Conservation (phyloP, 768 basidiomycete genomes). For the Scleroderma citrinum region DNA sequence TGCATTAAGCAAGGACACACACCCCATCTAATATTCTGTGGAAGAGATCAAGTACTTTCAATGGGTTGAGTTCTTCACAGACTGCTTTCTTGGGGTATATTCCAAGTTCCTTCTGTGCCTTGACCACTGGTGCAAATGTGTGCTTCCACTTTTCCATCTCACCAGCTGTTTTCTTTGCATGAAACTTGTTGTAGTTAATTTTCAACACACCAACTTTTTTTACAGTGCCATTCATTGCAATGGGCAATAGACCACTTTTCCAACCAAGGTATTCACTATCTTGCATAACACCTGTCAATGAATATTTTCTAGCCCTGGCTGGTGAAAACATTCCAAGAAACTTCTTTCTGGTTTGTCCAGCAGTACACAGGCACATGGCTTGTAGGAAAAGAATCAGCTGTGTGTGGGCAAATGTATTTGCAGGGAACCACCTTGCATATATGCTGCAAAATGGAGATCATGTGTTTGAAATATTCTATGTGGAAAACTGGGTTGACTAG, state of each 20-base stretch:
- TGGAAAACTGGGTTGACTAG: constrained; percentile 95
- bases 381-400: not conserved
- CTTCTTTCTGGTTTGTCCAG: constrained; percentile 79
- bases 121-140: constrained; percentile 75
- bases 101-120: constrained; percentile 81
- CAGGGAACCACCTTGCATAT: constrained; percentile 78
- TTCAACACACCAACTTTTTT: constrained; percentile 94
- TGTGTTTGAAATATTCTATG: constrained; percentile 97
- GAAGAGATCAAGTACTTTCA: constrained; percentile 91
- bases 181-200: constrained; percentile 96
- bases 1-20: constrained; percentile 6
- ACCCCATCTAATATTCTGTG: constrained; percentile 90
- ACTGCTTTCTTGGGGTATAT: constrained; percentile 82
- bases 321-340: constrained; percentile 86
- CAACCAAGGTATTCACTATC: constrained; percentile 76
- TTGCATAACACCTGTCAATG: constrained; percentile 82
- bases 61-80: constrained; percentile 88
- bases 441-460: constrained; percentile 86
- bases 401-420: not conserved
- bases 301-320: constrained; percentile 87
- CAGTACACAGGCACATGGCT: constrained; percentile 91
- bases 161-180: constrained; percentile 86
- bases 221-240: constrained; percentile 88
- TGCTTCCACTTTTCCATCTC: constrained; percentile 85
- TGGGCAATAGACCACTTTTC: constrained; percentile 88